Evolutionary conservation across 2,329 filamentous ascomycete species (phyloP), one percentile per base, ranked within the genome.

Genomic region (Talaromyces amestolkiae): DNA sequence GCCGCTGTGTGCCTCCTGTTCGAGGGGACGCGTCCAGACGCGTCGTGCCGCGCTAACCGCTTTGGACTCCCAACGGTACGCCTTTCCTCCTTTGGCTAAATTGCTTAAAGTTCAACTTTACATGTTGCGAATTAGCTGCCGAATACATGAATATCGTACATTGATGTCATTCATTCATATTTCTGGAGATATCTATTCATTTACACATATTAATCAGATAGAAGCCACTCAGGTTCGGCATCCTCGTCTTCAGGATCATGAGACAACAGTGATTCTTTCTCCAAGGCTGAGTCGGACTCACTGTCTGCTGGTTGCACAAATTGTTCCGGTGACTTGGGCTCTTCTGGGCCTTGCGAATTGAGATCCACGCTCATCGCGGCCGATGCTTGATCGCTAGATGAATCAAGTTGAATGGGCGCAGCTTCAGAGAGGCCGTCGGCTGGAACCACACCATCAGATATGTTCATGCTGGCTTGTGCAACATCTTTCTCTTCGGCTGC

Each of bases 211-310:
- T 68, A 75, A 69, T 77, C 74, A 61, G 71, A 79, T 68, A 83
- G 74, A 58, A 89, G 73, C 87, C 87, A 89, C 51, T 89, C 86
- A 3, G 87, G 87, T 68, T 89, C 86, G 2, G 86, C 86, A 72
- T 89, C 86, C 59, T 88, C 85, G 69, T 89, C 87, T 37, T 89
- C 87, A 0, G 87, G 86, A 70, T 89, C 87, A 69, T 89, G 84
- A 1, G 86, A 85, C 8, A 86, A 75, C 56, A 88, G 72, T 5
- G 85, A 87, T 0, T 80, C 82, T 47, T 77, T 74, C 43, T 86
- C 83, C 19, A 76, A 74, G 58, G 79, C 74, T 51, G 70, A 75
- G 64, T 72, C 74, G 27, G 72, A 72, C 47, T 74, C 72, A 35
- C 70, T 69, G 17, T 68, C 66, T 22, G 65, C 58, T 15, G 67